Evolutionary conservation across 495 filamentous ascomycete species (phyloP), one percentile per base, ranked within the genome.

Genomic region (Daldinia vernicosa): DNA sequence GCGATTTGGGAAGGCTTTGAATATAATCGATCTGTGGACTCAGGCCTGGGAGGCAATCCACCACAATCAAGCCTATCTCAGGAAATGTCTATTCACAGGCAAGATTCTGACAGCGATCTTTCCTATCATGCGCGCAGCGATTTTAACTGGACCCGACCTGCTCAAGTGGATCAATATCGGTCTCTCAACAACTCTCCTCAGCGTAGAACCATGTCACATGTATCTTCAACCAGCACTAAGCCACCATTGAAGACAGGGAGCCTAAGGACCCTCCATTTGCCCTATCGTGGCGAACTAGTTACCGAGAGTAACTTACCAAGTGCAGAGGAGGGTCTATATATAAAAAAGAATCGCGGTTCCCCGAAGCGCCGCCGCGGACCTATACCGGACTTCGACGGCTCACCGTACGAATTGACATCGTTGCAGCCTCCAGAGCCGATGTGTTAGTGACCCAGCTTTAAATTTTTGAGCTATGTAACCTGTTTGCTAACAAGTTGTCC

Each of bases 171-270:
- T 11, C 65, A 53, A 57, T 53, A 59, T 11, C 32, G 35, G 35
- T 45, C 69, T 4, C 12, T 33, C 22, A 71, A 45, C 28, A 28
- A 59, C 27, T 32, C 58, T 30, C 63, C 54, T n/a, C 57, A 61
- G n/a, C 75, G 60, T 6, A 66, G 57, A 64, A 66, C 69, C 11
- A 52, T 37, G 51, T 67, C 74, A 30, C 57, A 74, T 17, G 27
- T 60, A 32, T 71, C 62, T 43, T 28, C 56, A 15, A 65, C 66
- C 19, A 43, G 45, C 27, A 35, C 56, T 27, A 68, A 65, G 50
- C 35, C 30, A n/a, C 60, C 75, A 3, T 75, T 69, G 27, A 76
- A 72, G 62, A 70, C 73, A 14, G 72, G 76, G 33, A 80, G 75
- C 39, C 33, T 76, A 14, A 76, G 78, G 14, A 72, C 67, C 15